These are phyloP conservation scores for Scenedesmus sp. DNA, from an alignment of 163 green algal genomes.

Conservation along the genomic window DNA sequence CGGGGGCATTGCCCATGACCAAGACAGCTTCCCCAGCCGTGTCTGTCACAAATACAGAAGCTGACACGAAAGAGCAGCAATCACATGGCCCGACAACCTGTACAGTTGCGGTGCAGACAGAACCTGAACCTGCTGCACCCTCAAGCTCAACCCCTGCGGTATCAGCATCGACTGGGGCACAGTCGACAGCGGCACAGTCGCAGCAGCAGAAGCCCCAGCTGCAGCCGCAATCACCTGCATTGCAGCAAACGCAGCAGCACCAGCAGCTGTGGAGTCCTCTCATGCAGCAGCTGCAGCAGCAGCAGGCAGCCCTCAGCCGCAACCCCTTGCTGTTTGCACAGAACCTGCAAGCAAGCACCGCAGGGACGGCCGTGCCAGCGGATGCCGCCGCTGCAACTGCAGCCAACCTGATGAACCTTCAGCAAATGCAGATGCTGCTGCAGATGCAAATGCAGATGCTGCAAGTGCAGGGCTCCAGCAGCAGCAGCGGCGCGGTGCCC, in stretches of 20 bases:
- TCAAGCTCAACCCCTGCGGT: not conserved
- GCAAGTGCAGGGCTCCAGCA: not conserved
- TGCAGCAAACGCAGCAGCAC: not conserved
- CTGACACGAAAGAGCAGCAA: not conserved
- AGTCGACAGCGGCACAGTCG: not conserved
- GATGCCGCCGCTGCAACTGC: not conserved
- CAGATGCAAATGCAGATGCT: slow-evolving; percentile 32
- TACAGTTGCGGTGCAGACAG: slow-evolving; percentile 5
- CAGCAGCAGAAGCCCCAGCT: slow-evolving; percentile 4
- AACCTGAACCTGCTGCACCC: not conserved
- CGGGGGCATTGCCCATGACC: not conserved
- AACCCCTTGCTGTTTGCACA: not conserved
- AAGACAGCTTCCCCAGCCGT: slow-evolving; percentile 4
- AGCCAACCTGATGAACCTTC: slow-evolving; percentile 11
- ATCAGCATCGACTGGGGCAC: not conserved
- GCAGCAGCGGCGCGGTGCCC: not conserved
- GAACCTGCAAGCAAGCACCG: not conserved
- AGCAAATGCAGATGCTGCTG: slow-evolving; percentile 33
- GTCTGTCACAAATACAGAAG: not conserved
- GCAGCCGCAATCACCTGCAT: not conserved
- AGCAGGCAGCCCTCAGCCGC: not conserved
- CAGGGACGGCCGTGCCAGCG: not conserved
- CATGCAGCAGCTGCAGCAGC: slow-evolving; percentile 27
- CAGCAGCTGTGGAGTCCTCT: not conserved
- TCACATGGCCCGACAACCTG: not conserved